phyloP scores from a whole-genome alignment of 257 asterid genomes.

The Solanum megistacrolobum region DNA sequence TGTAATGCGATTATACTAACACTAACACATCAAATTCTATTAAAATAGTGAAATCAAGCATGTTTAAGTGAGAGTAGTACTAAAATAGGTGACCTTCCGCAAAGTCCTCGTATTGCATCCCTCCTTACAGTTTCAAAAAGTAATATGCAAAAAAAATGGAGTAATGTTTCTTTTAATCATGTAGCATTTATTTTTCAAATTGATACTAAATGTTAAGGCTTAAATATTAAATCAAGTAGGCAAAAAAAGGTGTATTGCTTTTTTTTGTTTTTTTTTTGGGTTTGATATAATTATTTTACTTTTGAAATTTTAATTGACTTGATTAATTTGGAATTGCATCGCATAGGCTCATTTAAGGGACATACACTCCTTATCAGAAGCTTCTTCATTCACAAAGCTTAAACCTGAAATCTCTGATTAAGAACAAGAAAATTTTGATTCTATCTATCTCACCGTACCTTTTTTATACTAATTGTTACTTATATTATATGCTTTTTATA shows the following conservation, averaged over 20 bases:
- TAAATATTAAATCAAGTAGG: neutral
- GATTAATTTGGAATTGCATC: neutral
- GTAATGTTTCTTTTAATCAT: neutral
- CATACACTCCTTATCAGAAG: neutral
- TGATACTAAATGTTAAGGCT: neutral
- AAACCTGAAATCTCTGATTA: fast-evolving
- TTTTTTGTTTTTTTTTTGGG: too few species aligned
- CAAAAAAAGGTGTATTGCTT: neutral
- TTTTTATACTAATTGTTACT: neutral
- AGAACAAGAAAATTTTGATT: neutral
- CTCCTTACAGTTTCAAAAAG: too few species aligned
- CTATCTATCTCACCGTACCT: fast-evolving
- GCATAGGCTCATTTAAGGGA: neutral
- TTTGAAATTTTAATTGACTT: neutral
- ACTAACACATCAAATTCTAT: too few species aligned
- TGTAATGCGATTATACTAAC: too few species aligned
- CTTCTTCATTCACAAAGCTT: neutral
- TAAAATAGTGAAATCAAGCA: too few species aligned
- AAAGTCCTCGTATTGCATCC: too few species aligned
- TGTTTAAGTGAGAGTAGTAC: too few species aligned
- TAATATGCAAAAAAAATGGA: neutral
- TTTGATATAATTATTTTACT: too few species aligned
- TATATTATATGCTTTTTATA: neutral
- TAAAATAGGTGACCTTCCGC: too few species aligned
- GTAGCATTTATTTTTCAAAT: neutral